Conservation (phyloP, 1,284 basidiomycete species). For the Leccinum angustisporum region DNA sequence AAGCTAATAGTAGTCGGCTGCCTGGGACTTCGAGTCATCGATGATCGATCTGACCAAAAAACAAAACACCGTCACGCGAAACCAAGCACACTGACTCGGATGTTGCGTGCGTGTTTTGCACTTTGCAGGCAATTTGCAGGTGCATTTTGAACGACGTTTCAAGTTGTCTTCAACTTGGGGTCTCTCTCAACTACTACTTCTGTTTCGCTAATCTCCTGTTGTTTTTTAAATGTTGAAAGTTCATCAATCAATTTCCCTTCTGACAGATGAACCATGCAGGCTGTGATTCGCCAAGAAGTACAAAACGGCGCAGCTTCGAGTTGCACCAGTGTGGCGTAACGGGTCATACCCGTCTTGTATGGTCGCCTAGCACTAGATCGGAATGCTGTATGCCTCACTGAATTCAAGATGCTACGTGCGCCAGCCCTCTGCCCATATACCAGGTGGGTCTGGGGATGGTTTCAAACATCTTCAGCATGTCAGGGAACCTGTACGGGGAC, state of each 20-base stretch:
- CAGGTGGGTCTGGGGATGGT: background rate
- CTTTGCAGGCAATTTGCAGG: too few relatives aligned
- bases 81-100: background rate
- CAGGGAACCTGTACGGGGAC: background rate
- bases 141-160: background rate
- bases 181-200: background rate
- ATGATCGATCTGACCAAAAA: background rate
- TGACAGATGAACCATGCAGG: background rate
- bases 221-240: background rate
- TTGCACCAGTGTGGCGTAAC: conserved; percentile 9
- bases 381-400: conserved; percentile 3
- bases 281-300: too few relatives aligned
- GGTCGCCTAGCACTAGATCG: background rate
- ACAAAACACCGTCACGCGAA: background rate
- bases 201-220: background rate
- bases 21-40: too few relatives aligned
- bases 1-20: too few relatives aligned
- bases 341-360: background rate
- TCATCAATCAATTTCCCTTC: background rate
- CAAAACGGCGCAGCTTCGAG: background rate
- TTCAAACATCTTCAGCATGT: background rate
- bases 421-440: background rate
- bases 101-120: too few relatives aligned
- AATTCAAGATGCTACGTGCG: background rate
- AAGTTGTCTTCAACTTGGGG: background rate